Evolutionary conservation across 192 early-diverging fungal genomes (phyloP), one percentile per base, ranked within the genome.

Genomic region (Phycomyces nitens): DNA sequence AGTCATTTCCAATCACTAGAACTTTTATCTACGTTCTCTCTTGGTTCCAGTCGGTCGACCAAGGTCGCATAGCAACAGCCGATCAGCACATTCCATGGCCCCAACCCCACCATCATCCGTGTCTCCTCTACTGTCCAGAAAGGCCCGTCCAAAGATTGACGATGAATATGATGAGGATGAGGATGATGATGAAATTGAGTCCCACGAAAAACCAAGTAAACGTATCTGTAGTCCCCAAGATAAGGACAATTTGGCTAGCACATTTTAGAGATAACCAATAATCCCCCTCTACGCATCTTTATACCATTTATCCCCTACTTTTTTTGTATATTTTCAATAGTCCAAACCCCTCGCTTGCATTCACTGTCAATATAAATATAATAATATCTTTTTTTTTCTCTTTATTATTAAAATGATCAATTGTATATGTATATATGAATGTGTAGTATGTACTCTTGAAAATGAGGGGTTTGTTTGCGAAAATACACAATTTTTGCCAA

Each of bases 11-110:
- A 24, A 24, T 26, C 15, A 24, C 5, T 18, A 61, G 60, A 61
- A 61, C 24, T 16, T 47, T n/a, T 61, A 61, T 34, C 49, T 61
- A 29, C 44, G 60, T 0, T 61, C 60, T 29, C 49, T 61, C n/a
- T 27, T 61, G 26, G 50, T 34, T 2, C 60, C 60, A 7, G 44
- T 47, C 7, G 29, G 29, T 11, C 44, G 44, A 47, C 18, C 44
- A 47, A 47, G 44, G 11, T 18, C 44, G 3, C 18, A 47, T 11
- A 47, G 15, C 12, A 47, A 14, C 12, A 11, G 15, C 11, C 2
- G 18, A n/a, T n/a, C 44, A 47, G 12, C 4, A 7, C 15, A n/a
- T 2, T 47, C 44, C 11, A 3, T n/a, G 3, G 44, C 3, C 44
- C 12, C 18, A n/a, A 18, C 44, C 12, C 44, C 44, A 7, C 44